Conservation (phyloP, 352 stramenopile genomes). For the Pythium sp. region DNA sequence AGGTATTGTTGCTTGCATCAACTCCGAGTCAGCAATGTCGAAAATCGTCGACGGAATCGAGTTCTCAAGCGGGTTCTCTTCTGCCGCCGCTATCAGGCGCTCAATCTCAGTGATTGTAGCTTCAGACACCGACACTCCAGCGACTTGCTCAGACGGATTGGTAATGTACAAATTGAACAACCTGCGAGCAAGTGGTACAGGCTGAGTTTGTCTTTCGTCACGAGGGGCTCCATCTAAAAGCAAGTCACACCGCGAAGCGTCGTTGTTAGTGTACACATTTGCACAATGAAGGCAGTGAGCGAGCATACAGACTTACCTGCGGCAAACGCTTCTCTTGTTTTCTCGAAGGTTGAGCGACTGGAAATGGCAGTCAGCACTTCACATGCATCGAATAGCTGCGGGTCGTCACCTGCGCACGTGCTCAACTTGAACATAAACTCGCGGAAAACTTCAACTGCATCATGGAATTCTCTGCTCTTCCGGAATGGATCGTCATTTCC, state of each 20-base stretch:
- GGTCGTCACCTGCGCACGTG: not conserved
- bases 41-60: constrained; percentile 36
- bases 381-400: not conserved
- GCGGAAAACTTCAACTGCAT: constrained; percentile 48
- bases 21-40: constrained; percentile 52
- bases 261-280: not conserved
- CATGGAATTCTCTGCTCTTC: constrained; percentile 47
- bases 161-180: constrained; percentile 23
- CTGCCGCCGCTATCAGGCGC: constrained; percentile 12
- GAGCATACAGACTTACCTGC: not conserved
- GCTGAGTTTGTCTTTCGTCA: not conserved
- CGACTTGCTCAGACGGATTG: not conserved
- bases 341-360: constrained; percentile 9
- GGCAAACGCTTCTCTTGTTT: constrained; percentile 17
- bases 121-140: constrained; percentile 16
- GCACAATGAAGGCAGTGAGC: not conserved
- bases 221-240: not conserved
- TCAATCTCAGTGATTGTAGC: constrained; percentile 35
- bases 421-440: constrained; percentile 27
- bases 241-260: not conserved
- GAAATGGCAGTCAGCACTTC: not conserved
- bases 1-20: constrained; percentile 32
- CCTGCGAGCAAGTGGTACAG: constrained; percentile 17
- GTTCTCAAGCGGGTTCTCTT: not conserved
- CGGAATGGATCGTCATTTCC: constrained; percentile 20